These are phyloP conservation scores for Linum lewisii DNA, from an alignment of 345 rosid genomes.

Conservation along the genomic window DNA sequence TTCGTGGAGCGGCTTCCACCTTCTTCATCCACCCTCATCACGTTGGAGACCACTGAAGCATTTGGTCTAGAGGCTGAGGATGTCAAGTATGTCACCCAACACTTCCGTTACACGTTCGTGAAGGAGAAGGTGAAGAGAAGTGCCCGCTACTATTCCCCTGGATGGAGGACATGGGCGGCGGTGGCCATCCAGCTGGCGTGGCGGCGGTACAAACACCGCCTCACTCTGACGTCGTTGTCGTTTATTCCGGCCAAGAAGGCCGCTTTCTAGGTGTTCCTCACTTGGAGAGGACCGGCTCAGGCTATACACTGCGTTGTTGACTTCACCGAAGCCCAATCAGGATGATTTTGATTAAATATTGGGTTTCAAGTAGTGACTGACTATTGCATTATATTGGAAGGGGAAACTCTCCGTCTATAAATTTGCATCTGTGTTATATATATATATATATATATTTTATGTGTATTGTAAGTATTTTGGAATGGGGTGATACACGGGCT, in stretches of 20 bases:
- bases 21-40: constrained; percentile 69
- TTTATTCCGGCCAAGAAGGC: constrained; percentile 88
- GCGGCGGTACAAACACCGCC: constrained; percentile 77
- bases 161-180: constrained; percentile 97
- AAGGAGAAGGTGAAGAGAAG: constrained; percentile 87
- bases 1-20: constrained; percentile 84
- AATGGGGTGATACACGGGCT: too few species aligned
- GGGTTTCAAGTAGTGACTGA: too few species aligned
- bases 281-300: constrained; percentile 80
- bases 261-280: constrained; percentile 73
- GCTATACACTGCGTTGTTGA: constrained; percentile 82
- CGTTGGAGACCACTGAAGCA: constrained; percentile 90
- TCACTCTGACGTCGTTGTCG: constrained; percentile 72
- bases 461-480: too few species aligned
- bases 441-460: too few species aligned
- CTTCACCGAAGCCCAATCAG: constrained; percentile 94
- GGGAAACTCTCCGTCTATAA: too few species aligned
- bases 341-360: constrained; percentile 53
- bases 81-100: constrained; percentile 86
- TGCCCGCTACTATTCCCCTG: constrained; percentile 90
- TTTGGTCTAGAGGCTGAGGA: constrained; percentile 88
- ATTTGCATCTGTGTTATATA: too few species aligned
- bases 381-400: too few species aligned
- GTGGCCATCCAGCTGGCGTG: constrained; percentile 96
- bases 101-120: constrained; percentile 90